These are phyloP conservation scores for Phytophthora melonis DNA, from an alignment of 352 stramenopile species.

Conservation along the genomic window DNA sequence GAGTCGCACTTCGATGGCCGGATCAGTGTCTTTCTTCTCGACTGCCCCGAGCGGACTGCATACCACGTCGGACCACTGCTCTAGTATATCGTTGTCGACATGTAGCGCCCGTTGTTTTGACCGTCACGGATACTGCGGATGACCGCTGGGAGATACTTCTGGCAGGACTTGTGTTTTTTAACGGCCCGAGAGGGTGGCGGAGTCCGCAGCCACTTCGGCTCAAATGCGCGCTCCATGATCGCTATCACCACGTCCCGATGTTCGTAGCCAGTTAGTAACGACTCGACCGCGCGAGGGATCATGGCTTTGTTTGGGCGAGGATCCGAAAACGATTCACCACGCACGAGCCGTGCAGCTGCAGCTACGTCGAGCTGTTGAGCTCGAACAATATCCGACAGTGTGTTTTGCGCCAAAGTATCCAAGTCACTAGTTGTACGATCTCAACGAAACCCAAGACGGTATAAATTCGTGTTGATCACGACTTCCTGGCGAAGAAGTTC, in stretches of 20 bases:
- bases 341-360: neutral
- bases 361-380: neutral
- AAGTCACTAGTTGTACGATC: neutral
- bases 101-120: slow-evolving; percentile 1
- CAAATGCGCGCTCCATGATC: neutral
- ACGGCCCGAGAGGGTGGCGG: neutral
- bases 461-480: neutral
- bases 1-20: neutral
- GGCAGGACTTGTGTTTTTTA: neutral
- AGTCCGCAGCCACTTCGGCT: neutral
- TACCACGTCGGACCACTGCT: neutral
- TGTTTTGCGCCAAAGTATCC: neutral
- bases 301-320: neutral
- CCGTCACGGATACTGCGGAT: neutral
- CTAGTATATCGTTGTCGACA: neutral
- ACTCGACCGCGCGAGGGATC: neutral
- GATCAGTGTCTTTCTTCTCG: neutral
- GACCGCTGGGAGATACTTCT: neutral
- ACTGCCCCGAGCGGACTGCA: neutral
- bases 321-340: neutral
- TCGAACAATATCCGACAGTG: neutral
- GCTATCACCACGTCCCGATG: neutral
- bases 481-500: neutral
- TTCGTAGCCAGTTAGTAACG: neutral
- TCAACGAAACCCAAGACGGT: neutral